Base-by-base conservation (phyloP, 2,329 filamentous ascomycete species). In the Seiridium unicorne region DNA sequence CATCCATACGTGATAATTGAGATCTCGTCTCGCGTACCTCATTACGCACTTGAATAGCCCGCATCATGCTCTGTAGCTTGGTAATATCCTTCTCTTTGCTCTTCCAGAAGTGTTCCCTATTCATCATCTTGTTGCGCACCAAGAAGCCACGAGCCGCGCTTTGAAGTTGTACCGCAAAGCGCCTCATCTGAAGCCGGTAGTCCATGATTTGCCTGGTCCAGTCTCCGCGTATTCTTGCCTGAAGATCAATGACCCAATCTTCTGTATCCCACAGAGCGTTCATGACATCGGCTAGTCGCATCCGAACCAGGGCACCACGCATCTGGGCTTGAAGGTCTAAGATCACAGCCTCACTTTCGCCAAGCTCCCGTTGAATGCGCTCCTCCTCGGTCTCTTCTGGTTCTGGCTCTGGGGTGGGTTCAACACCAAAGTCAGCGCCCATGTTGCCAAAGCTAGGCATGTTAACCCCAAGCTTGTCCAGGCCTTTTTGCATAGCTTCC, bases 401-500 rank as follows among this genome's bases (percentile, higher is more conserved):
- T 70, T 90, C 87, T 0, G 89, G 89, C 68, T 93, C 89, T 0
- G 90, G 90, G 59, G 89, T 84, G 1, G 66, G 87, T 69, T 96
- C 92, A 5, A 94, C 89, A 44, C 92, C 93, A 80, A 99, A 97
- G 70, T 95, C 94, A 64, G 93, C 94, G 55, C 93, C 90, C 91
- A 99, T 98, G 61, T 93, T 96, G 59, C 93, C 93, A 78, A 99
- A 99, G 78, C 92, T 97, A 44, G 95, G 95, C 93, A 99, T 97
- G 70, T 86, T 96, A 64, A 94, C 86, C 58, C 96, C 96, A 64
- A 96, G 89, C 75, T 95, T 96, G 79, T 99, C 95, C 51, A 99
- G 86, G 51, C 95, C 95, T 72, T 97, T 97, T 71, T 99, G 95
- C 77, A 93, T 97, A 63, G 93, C 92, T 75, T 99, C 95, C 35